Conservation (phyloP, 2,329 filamentous ascomycete species). For the Fusarium musae region DNA sequence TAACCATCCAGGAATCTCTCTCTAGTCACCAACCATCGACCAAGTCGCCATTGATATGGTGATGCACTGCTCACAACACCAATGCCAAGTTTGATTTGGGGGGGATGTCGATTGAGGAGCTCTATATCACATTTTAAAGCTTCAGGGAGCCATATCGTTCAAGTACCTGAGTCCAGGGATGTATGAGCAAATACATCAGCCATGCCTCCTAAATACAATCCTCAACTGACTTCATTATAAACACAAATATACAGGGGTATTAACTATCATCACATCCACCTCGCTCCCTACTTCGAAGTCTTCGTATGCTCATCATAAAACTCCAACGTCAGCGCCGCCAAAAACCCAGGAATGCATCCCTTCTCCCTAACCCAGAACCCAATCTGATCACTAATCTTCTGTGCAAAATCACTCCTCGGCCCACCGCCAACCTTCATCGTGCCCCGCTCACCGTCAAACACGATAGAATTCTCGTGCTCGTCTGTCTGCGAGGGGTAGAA, state of each 20-base stretch:
- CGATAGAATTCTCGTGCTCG: constrained; percentile 77
- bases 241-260: constrained; percentile 41
- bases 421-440: constrained; percentile 99
- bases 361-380: constrained; percentile 96
- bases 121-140: not conserved
- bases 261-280: constrained; percentile 37
- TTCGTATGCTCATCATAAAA: constrained; percentile 79
- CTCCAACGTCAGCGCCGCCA: constrained; percentile 90
- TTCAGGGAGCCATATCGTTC: not conserved
- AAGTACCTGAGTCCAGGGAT: not conserved
- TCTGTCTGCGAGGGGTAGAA: constrained; percentile 78
- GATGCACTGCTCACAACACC: too few species aligned
- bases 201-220: not conserved
- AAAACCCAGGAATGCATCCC: constrained; percentile 91
- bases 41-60: not conserved
- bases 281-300: constrained; percentile 26
- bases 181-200: not conserved
- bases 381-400: constrained; percentile 85
- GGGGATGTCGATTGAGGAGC: not conserved
- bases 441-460: constrained; percentile 92
- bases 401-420: constrained; percentile 84
- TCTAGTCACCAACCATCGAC: not conserved
- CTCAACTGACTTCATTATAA: constrained; percentile 7
- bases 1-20: too few species aligned
- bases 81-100: not conserved